Percentiles rank a stretch among this genome's conserved stretches.
phyloP scores from a whole-genome alignment of 1,284 basidiomycete species.

The Cryptococcus sp. region DNA sequence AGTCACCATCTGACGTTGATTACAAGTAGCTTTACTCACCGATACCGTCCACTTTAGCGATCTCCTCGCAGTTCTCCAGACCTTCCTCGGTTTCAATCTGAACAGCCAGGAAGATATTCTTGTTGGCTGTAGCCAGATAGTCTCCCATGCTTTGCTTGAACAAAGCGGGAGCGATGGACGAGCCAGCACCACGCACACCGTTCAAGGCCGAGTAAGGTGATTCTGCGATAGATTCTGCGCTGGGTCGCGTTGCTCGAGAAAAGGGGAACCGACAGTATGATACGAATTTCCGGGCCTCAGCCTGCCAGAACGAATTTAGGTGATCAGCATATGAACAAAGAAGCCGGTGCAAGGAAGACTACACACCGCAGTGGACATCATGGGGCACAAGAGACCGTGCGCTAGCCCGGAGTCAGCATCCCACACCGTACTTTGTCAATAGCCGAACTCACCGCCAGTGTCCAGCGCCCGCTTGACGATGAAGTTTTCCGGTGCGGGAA shows the following conservation, averaged over 20 bases:
- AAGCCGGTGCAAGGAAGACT: background rate
- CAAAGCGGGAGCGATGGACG: constrained; percentile 38
- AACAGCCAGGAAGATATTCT: constrained; percentile 39
- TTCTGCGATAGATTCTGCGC: constrained; percentile 28
- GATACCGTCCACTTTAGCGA: constrained; percentile 41
- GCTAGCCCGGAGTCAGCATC: constrained; percentile 8
- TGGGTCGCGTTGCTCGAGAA: constrained; percentile 20
- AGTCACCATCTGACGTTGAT: background rate
- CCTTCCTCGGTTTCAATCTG: constrained; percentile 48
- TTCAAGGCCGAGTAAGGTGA: constrained; percentile 32
- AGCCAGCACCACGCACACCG: constrained; percentile 43
- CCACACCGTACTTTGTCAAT: too few relatives aligned
- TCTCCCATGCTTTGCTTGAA: constrained; percentile 40
- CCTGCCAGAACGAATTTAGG: constrained; percentile 6
- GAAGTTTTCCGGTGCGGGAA: constrained; percentile 39
- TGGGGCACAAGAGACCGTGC: constrained; percentile 43
- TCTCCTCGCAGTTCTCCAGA: constrained; percentile 44
- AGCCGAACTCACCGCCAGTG: constrained; percentile 27
- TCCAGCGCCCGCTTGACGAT: constrained; percentile 50
- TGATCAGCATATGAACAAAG: background rate
- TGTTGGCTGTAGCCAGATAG: constrained; percentile 39
- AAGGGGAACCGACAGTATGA: constrained; percentile 30
- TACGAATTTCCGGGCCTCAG: constrained; percentile 27
- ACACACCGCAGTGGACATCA: constrained; percentile 36
- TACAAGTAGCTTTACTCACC: constrained; percentile 21